Evolutionary conservation across 345 rosid species (phyloP), one percentile per base, ranked within the genome.

Genomic region (Diplotaxis tenuifolia): DNA sequence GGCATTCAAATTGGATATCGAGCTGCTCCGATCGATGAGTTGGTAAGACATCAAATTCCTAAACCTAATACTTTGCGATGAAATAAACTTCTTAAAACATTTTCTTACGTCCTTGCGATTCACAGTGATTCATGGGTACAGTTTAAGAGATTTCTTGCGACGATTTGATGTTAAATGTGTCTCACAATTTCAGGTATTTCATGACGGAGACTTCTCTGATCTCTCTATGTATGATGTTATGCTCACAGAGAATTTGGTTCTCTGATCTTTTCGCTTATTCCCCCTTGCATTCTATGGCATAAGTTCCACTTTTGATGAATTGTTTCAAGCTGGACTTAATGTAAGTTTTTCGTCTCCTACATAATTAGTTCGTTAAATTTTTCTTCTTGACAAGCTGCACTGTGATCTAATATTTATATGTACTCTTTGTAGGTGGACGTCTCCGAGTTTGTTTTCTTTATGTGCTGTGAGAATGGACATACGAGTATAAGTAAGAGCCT

Each of bases 391-490:
- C 4, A 9, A 62, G 21, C 16, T 68, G 36, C 14, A 62, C 19
- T 62, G n/a, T 62, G 65, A 29, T 64, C 38, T n/a, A n/a, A n/a
- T n/a, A n/a, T n/a, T n/a, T 63, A 22, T 55, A 12, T 65, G 27
- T 53, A 2, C 6, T 69, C 27, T 58, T 59, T 38, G 12, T 4
- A 38, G 72, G 72, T 64, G 42, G 95, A 88, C 75, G 88, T 83
- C 81, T 78, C 88, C 27, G 86, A 87, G 77, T 94, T 94, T 88
- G 97, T 89, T 67, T 95, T 88, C 85, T 88, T 94, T 76, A 79
- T 91, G 71, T 94, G 93, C 78, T 92, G 97, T 22, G 96, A 86
- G 82, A 91, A 89, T 23, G 93, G 98, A 61, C 97, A 94, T 65
- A 91, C 89, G 87, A 94, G 84, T 76, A 87, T 89, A 72, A 85